Evolutionary conservation across 73 alveolate species (phyloP).

Genomic region (Tetrahymena borealis): DNA sequence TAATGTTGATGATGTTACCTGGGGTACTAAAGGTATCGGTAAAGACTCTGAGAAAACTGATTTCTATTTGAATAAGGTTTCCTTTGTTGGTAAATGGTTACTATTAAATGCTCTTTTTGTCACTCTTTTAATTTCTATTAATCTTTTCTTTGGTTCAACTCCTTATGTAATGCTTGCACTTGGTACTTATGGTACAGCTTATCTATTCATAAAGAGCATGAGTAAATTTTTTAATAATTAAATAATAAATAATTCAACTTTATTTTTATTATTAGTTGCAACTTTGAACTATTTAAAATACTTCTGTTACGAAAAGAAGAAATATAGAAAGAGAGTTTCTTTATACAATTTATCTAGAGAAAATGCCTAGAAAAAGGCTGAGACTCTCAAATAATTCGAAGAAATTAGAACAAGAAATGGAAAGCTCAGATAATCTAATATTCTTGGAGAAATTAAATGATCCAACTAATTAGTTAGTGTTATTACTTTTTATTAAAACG

Average conservation of each 20-base stretch:
- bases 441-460: not conserved
- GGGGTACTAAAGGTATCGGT: constrained; percentile 41
- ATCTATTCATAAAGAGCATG: not conserved
- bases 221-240: not conserved
- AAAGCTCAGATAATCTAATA: not conserved
- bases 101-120: not conserved
- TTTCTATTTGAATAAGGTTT: not conserved
- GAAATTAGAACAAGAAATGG: not conserved
- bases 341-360: not conserved
- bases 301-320: not conserved
- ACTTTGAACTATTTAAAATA: not conserved
- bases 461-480: too few relatives aligned
- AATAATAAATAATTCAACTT: not conserved
- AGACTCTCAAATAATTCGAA: not conserved
- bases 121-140: not conserved
- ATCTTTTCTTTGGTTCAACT: not conserved
- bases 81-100: not conserved
- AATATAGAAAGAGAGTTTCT: not conserved
- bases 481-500: too few relatives aligned
- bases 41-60: not conserved
- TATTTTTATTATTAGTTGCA: not conserved
- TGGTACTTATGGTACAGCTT: not conserved
- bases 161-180: not conserved
- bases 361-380: not conserved
- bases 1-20: constrained; percentile 32